Conservation (phyloP, 2,329 filamentous ascomycete species). For the Aureobasidium sp. region DNA sequence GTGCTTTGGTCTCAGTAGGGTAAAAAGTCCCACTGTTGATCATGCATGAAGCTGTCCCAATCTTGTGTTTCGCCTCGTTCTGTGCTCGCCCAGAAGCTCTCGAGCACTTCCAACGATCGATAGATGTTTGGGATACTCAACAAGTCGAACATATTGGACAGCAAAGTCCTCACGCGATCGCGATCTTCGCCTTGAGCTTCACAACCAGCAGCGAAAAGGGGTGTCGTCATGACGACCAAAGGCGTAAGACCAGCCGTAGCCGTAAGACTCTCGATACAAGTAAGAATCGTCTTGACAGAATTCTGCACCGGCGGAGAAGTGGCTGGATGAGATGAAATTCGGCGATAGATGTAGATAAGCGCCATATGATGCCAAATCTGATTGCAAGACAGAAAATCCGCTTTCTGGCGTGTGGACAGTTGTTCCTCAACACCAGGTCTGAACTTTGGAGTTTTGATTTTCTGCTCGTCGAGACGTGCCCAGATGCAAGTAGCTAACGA, state of each 20-base stretch:
- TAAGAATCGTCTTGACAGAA: conserved; percentile 2
- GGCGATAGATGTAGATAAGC: conserved; percentile 14
- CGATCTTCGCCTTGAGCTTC: conserved; percentile 6
- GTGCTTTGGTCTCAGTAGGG: conserved; percentile 8
- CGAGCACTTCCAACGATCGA: conserved; percentile 11
- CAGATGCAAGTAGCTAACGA: neutral
- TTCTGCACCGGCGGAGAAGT: neutral
- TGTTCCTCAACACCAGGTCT: conserved; percentile 9
- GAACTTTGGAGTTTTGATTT: neutral
- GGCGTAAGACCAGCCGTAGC: conserved; percentile 14
- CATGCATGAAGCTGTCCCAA: conserved; percentile 16
- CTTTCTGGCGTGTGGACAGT: conserved; percentile 1
- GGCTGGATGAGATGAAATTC: neutral
- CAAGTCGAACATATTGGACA: conserved; percentile 13
- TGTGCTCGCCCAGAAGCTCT: conserved; percentile 13
- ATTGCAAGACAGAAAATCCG: conserved; percentile 10
- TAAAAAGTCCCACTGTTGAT: conserved; percentile 17
- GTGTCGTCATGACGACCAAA: conserved; percentile 15
- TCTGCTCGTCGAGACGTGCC: neutral
- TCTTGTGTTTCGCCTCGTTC: neutral
- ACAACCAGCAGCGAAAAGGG: conserved; percentile 15
- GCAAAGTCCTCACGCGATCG: neutral
- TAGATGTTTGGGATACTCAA: conserved; percentile 13
- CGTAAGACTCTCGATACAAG: conserved; percentile 2
- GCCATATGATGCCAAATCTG: conserved; percentile 16